phyloP scores from a whole-genome alignment of 176 grass and related monocot species.

The Oropetium thomaeum region DNA sequence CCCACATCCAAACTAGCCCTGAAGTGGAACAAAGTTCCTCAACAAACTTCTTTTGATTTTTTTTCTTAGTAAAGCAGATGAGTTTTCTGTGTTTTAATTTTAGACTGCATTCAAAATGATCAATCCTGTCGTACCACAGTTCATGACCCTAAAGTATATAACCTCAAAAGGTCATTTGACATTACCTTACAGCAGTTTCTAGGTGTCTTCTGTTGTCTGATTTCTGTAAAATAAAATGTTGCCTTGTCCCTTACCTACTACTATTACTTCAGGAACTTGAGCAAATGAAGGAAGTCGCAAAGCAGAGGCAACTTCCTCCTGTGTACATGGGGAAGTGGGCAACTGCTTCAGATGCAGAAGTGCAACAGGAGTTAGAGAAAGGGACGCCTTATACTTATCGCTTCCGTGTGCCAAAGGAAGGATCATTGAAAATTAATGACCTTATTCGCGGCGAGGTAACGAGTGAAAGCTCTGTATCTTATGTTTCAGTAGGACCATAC shows the following conservation, averaged over 20 bases:
- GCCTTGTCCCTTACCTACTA: background rate
- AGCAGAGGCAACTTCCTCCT: constrained; percentile 80
- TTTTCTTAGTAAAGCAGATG: background rate
- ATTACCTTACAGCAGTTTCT: background rate
- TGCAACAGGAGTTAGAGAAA: constrained; percentile 71
- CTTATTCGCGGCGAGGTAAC: constrained; percentile 95
- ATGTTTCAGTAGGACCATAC: background rate
- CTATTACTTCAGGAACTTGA: constrained; percentile 73
- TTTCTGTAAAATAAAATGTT: background rate
- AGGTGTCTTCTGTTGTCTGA: background rate
- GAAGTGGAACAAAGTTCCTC: background rate
- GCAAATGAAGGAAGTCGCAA: constrained; percentile 93
- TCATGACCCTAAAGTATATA: background rate
- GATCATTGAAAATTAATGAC: constrained; percentile 81
- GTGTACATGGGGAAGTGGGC: constrained; percentile 94
- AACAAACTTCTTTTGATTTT: background rate
- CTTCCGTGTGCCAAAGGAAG: constrained; percentile 81
- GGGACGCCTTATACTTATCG: constrained; percentile 89
- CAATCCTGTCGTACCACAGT: background rate
- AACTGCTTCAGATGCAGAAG: constrained; percentile 69
- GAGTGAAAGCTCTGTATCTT: background rate
- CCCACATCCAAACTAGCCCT: too few relatives aligned
- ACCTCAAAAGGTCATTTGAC: background rate
- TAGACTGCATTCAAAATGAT: background rate
- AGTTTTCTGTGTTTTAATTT: background rate